phyloP scores from a whole-genome alignment of 768 basidiomycete genomes.

The Termitomyces sp. region DNA sequence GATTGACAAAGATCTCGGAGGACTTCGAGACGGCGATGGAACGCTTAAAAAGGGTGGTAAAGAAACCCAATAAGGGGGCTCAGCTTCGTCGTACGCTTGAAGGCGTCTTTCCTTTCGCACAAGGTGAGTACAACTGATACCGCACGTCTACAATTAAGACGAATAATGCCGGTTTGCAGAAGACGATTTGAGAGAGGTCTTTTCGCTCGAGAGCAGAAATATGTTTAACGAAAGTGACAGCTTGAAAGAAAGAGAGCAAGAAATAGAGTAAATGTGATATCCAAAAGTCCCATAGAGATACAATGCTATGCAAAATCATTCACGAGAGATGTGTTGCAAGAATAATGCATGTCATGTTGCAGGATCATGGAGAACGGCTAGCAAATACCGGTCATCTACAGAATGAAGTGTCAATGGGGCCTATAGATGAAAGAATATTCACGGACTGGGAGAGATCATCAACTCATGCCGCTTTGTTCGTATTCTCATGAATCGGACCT shows the following conservation, averaged over 20 bases:
- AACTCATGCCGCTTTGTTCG: slow-evolving; percentile 88
- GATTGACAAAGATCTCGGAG: background rate
- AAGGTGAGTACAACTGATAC: background rate
- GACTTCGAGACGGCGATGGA: background rate
- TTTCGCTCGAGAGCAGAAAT: background rate
- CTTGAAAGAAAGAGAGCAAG: too few species aligned
- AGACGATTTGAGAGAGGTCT: background rate
- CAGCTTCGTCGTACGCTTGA: background rate
- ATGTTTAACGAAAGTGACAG: background rate
- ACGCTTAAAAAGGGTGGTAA: background rate
- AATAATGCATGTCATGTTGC: slow-evolving; percentile 26
- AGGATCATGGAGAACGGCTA: slow-evolving; percentile 82
- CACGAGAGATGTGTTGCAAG: background rate
- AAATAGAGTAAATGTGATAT: background rate
- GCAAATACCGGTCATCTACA: slow-evolving; percentile 70
- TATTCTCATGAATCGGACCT: slow-evolving; percentile 84
- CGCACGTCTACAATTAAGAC: background rate
- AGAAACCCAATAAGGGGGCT: background rate
- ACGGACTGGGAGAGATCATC: slow-evolving; percentile 88
- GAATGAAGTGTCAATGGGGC: background rate
- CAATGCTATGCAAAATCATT: background rate
- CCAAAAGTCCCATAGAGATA: slow-evolving; percentile 9
- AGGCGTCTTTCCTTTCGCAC: background rate
- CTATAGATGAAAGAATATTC: background rate
- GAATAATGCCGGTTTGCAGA: background rate